A percentile compares a stretch with the other conserved stretches of the same genome.
Conservation (phyloP, 2,329 filamentous ascomycete species). For the Chaetomium globosum region DNA sequence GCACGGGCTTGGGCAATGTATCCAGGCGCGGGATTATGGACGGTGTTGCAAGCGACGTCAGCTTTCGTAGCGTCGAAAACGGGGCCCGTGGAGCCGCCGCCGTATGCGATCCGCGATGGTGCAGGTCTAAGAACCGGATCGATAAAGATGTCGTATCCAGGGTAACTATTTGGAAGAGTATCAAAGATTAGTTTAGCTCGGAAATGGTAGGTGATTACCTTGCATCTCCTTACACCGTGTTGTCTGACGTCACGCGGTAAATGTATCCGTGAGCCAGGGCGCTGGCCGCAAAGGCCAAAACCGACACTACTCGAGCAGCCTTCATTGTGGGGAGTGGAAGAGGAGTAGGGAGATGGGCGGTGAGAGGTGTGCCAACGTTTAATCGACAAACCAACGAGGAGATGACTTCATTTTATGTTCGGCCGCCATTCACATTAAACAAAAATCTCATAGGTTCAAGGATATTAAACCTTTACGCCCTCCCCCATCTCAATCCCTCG, state of each 20-base stretch:
- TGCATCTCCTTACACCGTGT: constrained; percentile 22
- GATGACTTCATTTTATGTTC: not conserved
- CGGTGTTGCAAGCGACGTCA: constrained; percentile 24
- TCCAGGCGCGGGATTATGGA: constrained; percentile 20
- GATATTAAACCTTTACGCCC: too few relatives aligned
- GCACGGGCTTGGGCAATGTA: constrained; percentile 28
- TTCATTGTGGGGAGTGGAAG: not conserved
- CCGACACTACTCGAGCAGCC: not conserved
- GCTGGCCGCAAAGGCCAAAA: constrained; percentile 16
- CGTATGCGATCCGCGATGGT: constrained; percentile 25
- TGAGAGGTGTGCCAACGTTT: not conserved
- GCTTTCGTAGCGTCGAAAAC: constrained; percentile 19
- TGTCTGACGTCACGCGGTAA: constrained; percentile 28
- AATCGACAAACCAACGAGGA: not conserved
- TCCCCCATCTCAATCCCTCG: too few relatives aligned
- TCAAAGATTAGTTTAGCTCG: not conserved
- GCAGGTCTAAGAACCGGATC: constrained; percentile 19
- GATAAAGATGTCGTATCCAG: constrained; percentile 27
- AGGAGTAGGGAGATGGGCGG: not conserved
- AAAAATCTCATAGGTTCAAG: too few relatives aligned
- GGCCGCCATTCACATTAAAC: not conserved
- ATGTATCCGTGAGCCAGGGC: constrained; percentile 27
- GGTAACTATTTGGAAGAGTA: constrained; percentile 14
- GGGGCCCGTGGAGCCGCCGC: constrained; percentile 24
- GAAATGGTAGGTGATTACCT: too few relatives aligned